Evolutionary conservation across 148 eudicot species (phyloP).

Genomic region (Euryodendron excelsum): DNA sequence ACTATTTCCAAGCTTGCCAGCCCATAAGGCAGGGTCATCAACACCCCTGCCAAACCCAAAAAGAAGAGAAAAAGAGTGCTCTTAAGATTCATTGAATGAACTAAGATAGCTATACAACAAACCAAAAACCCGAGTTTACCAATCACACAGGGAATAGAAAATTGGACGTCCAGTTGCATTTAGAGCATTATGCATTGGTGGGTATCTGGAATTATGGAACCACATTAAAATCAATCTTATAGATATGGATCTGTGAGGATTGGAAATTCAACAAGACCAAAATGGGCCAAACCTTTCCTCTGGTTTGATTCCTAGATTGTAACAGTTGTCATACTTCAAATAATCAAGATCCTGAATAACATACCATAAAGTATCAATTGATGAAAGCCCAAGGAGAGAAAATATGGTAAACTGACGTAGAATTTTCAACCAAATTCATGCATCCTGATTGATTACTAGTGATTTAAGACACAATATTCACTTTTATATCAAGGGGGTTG

Average conservation of each 20-base stretch:
- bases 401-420: background rate
- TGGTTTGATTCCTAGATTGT: slow-evolving; percentile 77
- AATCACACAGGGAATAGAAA: slow-evolving; percentile 91
- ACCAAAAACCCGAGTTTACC: slow-evolving; percentile 40
- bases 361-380: slow-evolving; percentile 12
- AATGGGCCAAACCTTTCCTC: slow-evolving; percentile 51
- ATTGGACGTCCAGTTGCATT: slow-evolving; percentile 70
- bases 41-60: slow-evolving; percentile 67
- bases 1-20: slow-evolving; percentile 76
- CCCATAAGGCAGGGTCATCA: slow-evolving; percentile 91
- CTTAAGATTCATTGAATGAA: background rate
- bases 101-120: slow-evolving; percentile 2
- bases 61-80: slow-evolving; percentile 6
- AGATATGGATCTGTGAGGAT: background rate
- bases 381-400: background rate
- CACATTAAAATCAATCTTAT: background rate
- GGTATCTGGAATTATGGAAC: slow-evolving; percentile 56
- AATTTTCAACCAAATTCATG: background rate
- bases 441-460: background rate
- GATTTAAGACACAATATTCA: background rate
- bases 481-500: no score
- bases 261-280: background rate
- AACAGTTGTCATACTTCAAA: slow-evolving; percentile 95
- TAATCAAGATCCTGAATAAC: slow-evolving; percentile 74
- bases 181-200: slow-evolving; percentile 93